Conservation (phyloP, 164 flowering plant genomes). For the Aristolochia fimbriata region DNA sequence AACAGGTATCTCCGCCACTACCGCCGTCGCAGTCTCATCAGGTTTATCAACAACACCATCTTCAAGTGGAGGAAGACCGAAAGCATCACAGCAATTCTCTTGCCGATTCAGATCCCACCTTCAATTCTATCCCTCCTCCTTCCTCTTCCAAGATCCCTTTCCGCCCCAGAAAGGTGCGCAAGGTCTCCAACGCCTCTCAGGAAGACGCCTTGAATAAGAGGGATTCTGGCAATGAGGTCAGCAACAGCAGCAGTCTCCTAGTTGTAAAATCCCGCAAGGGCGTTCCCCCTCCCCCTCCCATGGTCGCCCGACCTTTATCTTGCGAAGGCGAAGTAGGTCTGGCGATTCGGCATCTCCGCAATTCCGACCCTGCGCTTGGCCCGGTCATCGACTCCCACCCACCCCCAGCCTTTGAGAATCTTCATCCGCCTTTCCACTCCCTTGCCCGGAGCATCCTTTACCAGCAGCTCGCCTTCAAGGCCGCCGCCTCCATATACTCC, state of each 20-base stretch:
- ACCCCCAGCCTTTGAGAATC: slow-evolving; percentile 60
- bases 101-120: slow-evolving; percentile 1
- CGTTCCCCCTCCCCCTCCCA: slow-evolving; percentile 6
- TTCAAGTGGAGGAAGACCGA: background rate
- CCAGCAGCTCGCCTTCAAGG: slow-evolving; percentile 91
- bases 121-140: slow-evolving; percentile 12
- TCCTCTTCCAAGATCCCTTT: slow-evolving; percentile 58
- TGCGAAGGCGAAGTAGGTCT: slow-evolving; percentile 49
- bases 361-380: slow-evolving; percentile 52
- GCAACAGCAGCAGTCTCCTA: background rate
- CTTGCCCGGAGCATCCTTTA: slow-evolving; percentile 74
- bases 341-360: slow-evolving; percentile 59
- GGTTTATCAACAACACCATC: background rate
- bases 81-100: slow-evolving; percentile 4
- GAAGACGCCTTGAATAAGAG: slow-evolving; percentile 1
- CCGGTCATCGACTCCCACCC: slow-evolving; percentile 52
- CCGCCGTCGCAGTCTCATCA: background rate
- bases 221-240: background rate
- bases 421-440: slow-evolving; percentile 69
- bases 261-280: background rate
- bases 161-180: slow-evolving; percentile 73
- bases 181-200: slow-evolving; percentile 25
- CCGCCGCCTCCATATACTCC: slow-evolving; percentile 77
- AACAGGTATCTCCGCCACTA: background rate
- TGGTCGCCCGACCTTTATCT: slow-evolving; percentile 31